These are phyloP conservation scores for Dryadomyces quercivorus DNA, from an alignment of 2,329 filamentous ascomycete genomes.

Conservation along the genomic window DNA sequence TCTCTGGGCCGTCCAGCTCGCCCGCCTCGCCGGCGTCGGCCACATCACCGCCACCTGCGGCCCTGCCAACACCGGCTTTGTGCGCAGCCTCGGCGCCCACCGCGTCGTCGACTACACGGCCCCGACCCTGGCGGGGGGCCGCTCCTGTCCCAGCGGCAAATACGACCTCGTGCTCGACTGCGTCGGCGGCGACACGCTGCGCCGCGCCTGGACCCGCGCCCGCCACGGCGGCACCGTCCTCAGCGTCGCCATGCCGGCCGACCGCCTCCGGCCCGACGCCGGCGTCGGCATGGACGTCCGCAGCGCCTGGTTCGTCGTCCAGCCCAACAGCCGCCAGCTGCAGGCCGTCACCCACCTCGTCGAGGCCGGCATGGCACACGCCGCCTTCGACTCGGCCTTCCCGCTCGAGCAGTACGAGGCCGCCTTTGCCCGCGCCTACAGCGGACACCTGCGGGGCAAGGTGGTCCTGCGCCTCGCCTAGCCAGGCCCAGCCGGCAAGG, in stretches of 20 bases:
- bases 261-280: conserved; percentile 5
- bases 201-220: conserved; percentile 9
- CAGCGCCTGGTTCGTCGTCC: conserved; percentile 7
- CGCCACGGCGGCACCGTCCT: conserved; percentile 11
- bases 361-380: conserved; percentile 5
- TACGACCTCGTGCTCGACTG: conserved; percentile 14
- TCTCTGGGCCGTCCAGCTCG: conserved; percentile 15
- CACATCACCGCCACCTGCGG: conserved; percentile 11
- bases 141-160: conserved; percentile 1
- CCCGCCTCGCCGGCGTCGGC: conserved; percentile 12
- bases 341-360: conserved; percentile 10
- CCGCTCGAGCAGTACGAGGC: conserved; percentile 10
- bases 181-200: conserved; percentile 10
- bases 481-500: no score
- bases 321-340: conserved; percentile 10
- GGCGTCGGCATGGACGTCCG: conserved; percentile 9
- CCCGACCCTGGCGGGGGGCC: no score
- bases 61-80: conserved; percentile 9
- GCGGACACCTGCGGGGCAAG: conserved; percentile 10
- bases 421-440: conserved; percentile 8
- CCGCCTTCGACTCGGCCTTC: conserved; percentile 10
- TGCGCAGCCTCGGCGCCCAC: conserved; percentile 11
- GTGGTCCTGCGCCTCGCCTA: conserved; percentile 10
- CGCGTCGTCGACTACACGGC: conserved; percentile 11
- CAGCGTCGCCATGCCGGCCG: conserved; percentile 9